phyloP scores from a whole-genome alignment of 805 yeast genomes.

The Schizosaccharomyces lindneri region DNA sequence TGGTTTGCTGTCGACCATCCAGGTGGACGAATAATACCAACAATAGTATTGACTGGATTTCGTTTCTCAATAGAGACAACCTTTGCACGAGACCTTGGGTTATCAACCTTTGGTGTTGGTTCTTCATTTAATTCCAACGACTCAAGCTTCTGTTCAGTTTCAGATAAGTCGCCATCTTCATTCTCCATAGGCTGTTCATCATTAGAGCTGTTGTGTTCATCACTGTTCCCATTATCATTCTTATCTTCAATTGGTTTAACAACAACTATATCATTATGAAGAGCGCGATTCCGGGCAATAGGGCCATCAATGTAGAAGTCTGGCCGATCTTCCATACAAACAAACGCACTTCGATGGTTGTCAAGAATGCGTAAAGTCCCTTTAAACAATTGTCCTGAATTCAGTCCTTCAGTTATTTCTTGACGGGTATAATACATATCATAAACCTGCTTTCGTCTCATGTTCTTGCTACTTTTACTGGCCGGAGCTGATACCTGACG shows the following conservation, averaged over 20 bases:
- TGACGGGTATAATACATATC: neutral
- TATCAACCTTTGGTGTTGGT: neutral
- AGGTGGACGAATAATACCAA: constrained; percentile 63
- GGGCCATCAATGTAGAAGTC: neutral
- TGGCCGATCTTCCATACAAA: neutral
- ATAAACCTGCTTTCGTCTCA: neutral
- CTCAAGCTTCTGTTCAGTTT: neutral
- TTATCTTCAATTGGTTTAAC: constrained; percentile 63
- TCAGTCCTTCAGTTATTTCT: neutral
- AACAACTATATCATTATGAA: constrained; percentile 76
- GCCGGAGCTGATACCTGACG: too few species aligned
- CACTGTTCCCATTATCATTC: neutral
- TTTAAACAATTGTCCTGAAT: neutral
- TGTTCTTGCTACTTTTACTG: too few species aligned
- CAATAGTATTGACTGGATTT: constrained; percentile 89
- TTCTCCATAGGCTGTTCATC: neutral
- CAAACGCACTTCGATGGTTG: neutral
- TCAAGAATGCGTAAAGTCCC: neutral
- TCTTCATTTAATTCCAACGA: neutral
- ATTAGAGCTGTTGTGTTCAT: neutral
- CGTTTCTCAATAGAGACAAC: constrained; percentile 73
- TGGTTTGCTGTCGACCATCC: constrained; percentile 33
- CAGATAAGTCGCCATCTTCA: neutral
- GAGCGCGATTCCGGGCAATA: constrained; percentile 38
- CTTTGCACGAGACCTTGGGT: constrained; percentile 63